Base-by-base conservation (phyloP, 257 asterid species). In the Gentiana dahurica region DNA sequence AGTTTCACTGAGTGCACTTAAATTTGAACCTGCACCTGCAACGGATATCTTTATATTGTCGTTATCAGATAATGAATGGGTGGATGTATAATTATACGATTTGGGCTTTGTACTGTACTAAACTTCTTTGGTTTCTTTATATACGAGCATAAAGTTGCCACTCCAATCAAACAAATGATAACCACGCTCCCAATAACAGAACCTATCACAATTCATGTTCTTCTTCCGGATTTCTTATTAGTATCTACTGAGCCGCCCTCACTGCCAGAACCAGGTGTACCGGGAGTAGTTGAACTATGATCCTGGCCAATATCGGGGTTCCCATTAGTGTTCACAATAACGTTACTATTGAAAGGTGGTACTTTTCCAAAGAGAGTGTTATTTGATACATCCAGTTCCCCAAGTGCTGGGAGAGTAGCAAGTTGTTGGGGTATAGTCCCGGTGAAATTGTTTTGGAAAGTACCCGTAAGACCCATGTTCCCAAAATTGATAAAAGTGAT, bases 11-110 rank as follows among this genome's bases (percentile, higher is more conserved):
- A 69, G 44, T 10, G 72, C 81, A 24, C 87, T 89, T 54, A 83
- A 87, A 37, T 78, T 76, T 1, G 84, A 85, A 55, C 95, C 84
- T 3, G 98, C 82, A 34, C 96, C 95, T 0, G 96, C 95, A 65
- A 89, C 94, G 0, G 97, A 86, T 65, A 86, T 82, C 81, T 89
- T 89, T 66, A 89, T 81, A 4, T 85, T 77, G 0, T 90, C 95
- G 12, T 75, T 82, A 58, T 90, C 96, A 1, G 94, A 81, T 43
- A 91, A 94, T 11, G 98, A 84, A 67, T 80, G 81, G 41, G 95
- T 5, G 96, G 98, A 69, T 87, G 95, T 51, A 84, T 65, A 33
- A 87, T 86, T 80, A 82, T 66, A 8, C 84, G 77, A 57, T 80
- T 80, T 34, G 96, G 96, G 37, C 96, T 87, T 52, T 79, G 97